Percentiles rank a stretch among this genome's conserved stretches.
phyloP scores from a whole-genome alignment of 1,139 yeast species.

The Diutina mesorugosa region DNA sequence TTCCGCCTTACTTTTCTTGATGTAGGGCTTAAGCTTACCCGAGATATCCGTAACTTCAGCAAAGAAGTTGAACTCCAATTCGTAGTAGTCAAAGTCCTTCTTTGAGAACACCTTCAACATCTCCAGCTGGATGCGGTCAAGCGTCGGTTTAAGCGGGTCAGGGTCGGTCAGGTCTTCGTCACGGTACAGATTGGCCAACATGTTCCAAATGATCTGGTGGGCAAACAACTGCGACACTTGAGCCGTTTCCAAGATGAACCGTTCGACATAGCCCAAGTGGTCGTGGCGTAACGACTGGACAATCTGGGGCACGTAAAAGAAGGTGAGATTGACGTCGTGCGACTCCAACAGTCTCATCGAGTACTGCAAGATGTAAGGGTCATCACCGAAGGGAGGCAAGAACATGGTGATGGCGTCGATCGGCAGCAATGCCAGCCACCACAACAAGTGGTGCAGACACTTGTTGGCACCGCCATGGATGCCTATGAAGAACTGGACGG shows the following conservation, averaged over 20 bases:
- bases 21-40: conserved; percentile 86
- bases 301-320: conserved; percentile 95
- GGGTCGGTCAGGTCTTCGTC: conserved; percentile 80
- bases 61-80: conserved; percentile 80
- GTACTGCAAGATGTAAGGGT: conserved; percentile 67
- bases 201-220: conserved; percentile 97
- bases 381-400: conserved; percentile 58
- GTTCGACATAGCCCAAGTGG: conserved; percentile 69
- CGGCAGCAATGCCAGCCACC: conserved; percentile 74
- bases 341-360: conserved; percentile 84
- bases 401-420: conserved; percentile 78
- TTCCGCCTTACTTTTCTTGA: conserved; percentile 89
- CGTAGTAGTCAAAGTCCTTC: conserved; percentile 55
- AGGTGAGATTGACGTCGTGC: conserved; percentile 79
- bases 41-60: conserved; percentile 87
- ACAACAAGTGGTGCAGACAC: conserved; percentile 38
- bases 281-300: conserved; percentile 88
- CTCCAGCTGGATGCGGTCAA: conserved; percentile 59
- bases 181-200: conserved; percentile 83
- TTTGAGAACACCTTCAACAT: conserved; percentile 53
- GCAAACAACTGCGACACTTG: conserved; percentile 84
- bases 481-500: conserved; percentile 9
- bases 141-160: conserved; percentile 70
- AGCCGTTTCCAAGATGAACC: conserved; percentile 86
- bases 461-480: conserved; percentile 26